These are phyloP conservation scores for Barnettozyma vustinii DNA, from an alignment of 805 yeast genomes.

Conservation along the genomic window DNA sequence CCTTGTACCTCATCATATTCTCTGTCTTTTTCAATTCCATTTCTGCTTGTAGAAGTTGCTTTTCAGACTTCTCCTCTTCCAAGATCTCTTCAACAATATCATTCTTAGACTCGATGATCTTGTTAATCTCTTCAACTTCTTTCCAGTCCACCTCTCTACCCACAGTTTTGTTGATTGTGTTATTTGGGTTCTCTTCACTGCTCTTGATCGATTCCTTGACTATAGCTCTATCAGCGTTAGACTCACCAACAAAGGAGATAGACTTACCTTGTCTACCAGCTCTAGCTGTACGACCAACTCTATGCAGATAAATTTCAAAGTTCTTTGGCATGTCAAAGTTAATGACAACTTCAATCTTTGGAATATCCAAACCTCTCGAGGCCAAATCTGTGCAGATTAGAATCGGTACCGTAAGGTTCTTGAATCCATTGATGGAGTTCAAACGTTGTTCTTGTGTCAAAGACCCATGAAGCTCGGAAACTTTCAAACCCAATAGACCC, in stretches of 20 bases:
- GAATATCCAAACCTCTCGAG: conserved; percentile 98
- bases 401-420: conserved; percentile 76
- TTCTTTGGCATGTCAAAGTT: conserved; percentile 95
- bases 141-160: conserved; percentile 91
- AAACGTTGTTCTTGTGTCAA: conserved; percentile 91
- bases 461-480: conserved; percentile 79
- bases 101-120: conserved; percentile 53
- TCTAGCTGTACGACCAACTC: conserved; percentile 99
- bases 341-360: conserved; percentile 90
- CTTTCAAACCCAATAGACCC: conserved; percentile 71
- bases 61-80: conserved; percentile 83
- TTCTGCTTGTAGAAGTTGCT: conserved; percentile 83
- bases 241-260: conserved; percentile 90
- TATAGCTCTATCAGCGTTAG: conserved; percentile 77
- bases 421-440: conserved; percentile 75
- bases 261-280: conserved; percentile 96
- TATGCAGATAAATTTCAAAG: conserved; percentile 86
- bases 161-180: conserved; percentile 54
- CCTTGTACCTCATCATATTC: conserved; percentile 71
- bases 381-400: conserved; percentile 96
- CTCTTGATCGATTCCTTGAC: conserved; percentile 87
- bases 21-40: conserved; percentile 84
- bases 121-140: conserved; percentile 65
- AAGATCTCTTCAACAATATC: conserved; percentile 68
- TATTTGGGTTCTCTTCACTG: conserved; percentile 38